A percentile compares a stretch with the other conserved stretches of the same genome.
Conservation (phyloP, 2,329 filamentous ascomycete genomes). For the Boeremia exigua region DNA sequence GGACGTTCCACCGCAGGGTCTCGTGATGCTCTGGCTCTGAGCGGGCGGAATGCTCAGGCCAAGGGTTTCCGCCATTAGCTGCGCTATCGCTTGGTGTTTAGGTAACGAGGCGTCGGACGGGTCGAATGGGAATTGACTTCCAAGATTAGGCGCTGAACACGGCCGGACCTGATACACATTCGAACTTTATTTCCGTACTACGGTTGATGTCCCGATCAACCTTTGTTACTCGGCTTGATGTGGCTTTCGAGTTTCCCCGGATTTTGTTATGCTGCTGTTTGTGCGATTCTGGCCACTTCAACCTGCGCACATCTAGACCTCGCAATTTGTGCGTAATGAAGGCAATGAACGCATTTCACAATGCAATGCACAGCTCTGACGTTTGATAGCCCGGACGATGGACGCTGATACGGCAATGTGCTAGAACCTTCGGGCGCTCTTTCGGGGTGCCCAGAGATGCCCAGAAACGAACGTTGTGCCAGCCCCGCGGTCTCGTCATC, state of each 20-base stretch:
- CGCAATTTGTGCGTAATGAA: too few species aligned
- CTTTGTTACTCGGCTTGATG: not conserved
- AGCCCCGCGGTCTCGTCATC: constrained; percentile 28
- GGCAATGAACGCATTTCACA: not conserved
- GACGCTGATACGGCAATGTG: not conserved
- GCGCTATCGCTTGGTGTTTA: constrained; percentile 7
- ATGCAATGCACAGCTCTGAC: not conserved
- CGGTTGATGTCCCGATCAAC: constrained; percentile 1
- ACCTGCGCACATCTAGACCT: not conserved
- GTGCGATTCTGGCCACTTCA: not conserved
- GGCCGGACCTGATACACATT: not conserved
- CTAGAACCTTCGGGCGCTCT: constrained; percentile 22
- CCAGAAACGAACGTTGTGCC: constrained; percentile 24
- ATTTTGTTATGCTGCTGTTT: not conserved
- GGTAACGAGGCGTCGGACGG: constrained; percentile 11
- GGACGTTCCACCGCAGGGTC: constrained; percentile 7
- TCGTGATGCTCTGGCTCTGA: constrained; percentile 8
- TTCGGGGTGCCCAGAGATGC: constrained; percentile 27
- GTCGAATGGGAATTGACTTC: constrained; percentile 1
- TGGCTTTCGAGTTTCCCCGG: constrained; percentile 1
- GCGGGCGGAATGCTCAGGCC: constrained; percentile 30
- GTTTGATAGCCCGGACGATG: not conserved
- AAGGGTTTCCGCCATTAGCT: constrained; percentile 27
- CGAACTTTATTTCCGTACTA: constrained; percentile 11
- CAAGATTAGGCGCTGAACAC: not conserved